Base-by-base conservation (phyloP, 805 yeast species). In the Zygosaccharomyces kombuchaensis region DNA sequence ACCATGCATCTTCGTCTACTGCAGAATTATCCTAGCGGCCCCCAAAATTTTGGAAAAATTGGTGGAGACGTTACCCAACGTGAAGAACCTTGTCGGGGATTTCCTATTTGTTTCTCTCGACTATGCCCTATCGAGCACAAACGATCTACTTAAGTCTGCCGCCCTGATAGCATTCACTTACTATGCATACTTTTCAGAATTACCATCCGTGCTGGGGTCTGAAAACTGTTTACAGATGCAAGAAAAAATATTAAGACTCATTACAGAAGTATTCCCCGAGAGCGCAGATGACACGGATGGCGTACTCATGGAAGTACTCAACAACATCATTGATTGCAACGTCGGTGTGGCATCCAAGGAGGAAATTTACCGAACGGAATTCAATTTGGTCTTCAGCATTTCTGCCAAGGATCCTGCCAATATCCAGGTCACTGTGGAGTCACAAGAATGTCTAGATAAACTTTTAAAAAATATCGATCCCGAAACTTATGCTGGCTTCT, bases 221-320 rank as follows among this genome's bases (percentile, higher is more conserved):
- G 48, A 44, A 12, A 37, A 45, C 6, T 53, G 60, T 23, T 53
- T 54, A 25, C 29, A 47, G 8, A 35, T 55, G 8, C 66, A 63
- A 47, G 39, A 45, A 6, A 51, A 51, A 2, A 51, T 70, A 9
- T 58, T 77, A 30, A 37, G 52, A 1, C 51, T 78, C 0, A 72
- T 81, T 9, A 57, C 62, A 2, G 61, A 73, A 2, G 62, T 91
- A 8, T 58, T 75, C 2, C 76, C 73, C 1, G 83, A 78, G 1
- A 77, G 93, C 0, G 85, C 81, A 36, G 96, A 87, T 37, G 98
- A 90, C 56, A 77, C 96, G 0, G 80, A 85, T 29, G 77, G 89
- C 1, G 72, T 84, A 38, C 64, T 90, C 34, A 73, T 86, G 9
- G 96, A 89, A 59, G 76, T 84, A 0, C 63, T 86, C n/a, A 72